Evolutionary conservation across 768 basidiomycete species (phyloP).

Genomic region (Calocybe gangraenosa): DNA sequence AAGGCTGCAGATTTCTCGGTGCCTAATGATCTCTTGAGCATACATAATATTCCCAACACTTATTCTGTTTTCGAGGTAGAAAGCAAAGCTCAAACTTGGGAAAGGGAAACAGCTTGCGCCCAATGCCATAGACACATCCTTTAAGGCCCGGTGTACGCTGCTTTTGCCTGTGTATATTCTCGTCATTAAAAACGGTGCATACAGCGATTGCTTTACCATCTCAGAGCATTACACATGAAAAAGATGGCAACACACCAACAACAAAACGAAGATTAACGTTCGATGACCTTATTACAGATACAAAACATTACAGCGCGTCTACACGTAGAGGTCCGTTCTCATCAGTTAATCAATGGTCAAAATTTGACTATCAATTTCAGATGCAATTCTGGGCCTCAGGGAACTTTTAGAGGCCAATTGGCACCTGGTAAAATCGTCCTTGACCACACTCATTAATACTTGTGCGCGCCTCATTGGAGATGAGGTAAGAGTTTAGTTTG

Average conservation of each 20-base stretch:
- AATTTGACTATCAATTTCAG: conserved; percentile 29
- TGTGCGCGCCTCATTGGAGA: conserved; percentile 75
- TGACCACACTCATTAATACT: conserved; percentile 53
- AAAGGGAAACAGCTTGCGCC: conserved; percentile 81
- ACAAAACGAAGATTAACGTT: conserved; percentile 77
- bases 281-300: conserved; percentile 68
- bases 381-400: conserved; percentile 67
- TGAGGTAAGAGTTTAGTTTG: conserved; percentile 49
- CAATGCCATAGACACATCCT: conserved; percentile 94
- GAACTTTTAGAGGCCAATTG: conserved; percentile 69
- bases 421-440: conserved; percentile 43
- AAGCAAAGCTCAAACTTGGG: conserved; percentile 94
- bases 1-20: conserved; percentile 87
- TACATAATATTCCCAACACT: background rate
- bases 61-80: conserved; percentile 41
- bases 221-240: conserved; percentile 69
- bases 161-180: background rate
- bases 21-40: conserved; percentile 11
- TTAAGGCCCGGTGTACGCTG: conserved; percentile 85
- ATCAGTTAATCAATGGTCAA: background rate
- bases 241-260: conserved; percentile 53
- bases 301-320: conserved; percentile 82
- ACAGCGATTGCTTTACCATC: conserved; percentile 86
- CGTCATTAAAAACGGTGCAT: background rate
- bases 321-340: conserved; percentile 61